phyloP scores from a whole-genome alignment of 345 rosid genomes.

The Arabidopsis suecica region DNA sequence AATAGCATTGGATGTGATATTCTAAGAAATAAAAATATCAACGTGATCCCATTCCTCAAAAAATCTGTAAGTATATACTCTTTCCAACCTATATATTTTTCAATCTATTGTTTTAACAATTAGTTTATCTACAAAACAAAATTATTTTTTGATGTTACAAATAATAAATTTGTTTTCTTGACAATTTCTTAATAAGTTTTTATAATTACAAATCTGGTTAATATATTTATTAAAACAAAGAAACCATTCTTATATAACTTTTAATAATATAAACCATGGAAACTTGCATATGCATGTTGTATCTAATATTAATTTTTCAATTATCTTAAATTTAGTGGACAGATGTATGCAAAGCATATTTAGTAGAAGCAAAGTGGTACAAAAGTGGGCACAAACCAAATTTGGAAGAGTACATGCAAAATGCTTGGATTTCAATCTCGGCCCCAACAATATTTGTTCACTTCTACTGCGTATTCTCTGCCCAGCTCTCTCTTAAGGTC shows the following conservation, averaged over 20 bases:
- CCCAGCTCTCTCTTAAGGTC: conserved; percentile 32
- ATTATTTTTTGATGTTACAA: too few species aligned
- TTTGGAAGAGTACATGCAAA: conserved; percentile 52
- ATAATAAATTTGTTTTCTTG: background rate
- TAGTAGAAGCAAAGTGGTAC: conserved; percentile 58
- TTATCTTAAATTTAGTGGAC: conserved; percentile 48
- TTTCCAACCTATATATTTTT: background rate
- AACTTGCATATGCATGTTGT: background rate
- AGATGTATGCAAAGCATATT: conserved; percentile 43
- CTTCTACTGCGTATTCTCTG: conserved; percentile 26
- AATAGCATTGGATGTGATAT: conserved; percentile 40
- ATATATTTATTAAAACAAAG: background rate
- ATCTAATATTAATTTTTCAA: background rate
- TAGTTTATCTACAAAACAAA: too few species aligned
- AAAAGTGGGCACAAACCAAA: conserved; percentile 45
- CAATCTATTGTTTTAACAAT: background rate
- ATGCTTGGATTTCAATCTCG: conserved; percentile 43
- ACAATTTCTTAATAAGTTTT: background rate
- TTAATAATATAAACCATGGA: background rate
- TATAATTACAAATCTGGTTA: background rate
- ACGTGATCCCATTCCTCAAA: conserved; percentile 40
- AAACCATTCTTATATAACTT: background rate
- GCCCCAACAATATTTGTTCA: conserved; percentile 35
- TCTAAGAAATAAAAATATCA: conserved; percentile 17
- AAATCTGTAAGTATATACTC: conserved; percentile 37